Percentiles rank a stretch among this genome's conserved stretches.
Conservation (phyloP, 495 filamentous ascomycete species). For the Hamigera avellanea region DNA sequence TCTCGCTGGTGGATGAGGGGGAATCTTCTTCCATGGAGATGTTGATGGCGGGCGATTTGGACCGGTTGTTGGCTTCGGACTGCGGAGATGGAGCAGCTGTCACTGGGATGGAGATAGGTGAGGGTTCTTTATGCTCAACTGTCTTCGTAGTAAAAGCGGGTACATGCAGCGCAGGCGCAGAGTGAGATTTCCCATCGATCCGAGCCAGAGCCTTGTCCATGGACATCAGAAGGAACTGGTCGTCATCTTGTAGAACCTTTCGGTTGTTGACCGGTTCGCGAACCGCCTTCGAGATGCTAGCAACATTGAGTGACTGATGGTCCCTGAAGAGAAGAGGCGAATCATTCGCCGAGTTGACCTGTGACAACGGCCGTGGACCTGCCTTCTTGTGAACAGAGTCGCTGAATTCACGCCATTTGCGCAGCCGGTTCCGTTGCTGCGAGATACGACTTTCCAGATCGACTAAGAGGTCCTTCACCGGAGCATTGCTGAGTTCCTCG, state of each 20-base stretch:
- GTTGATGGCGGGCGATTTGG: slow-evolving; percentile 7
- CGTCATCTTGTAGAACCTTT: slow-evolving; percentile 31
- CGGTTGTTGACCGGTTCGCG: slow-evolving; percentile 26
- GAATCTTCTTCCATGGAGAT: slow-evolving; percentile 7
- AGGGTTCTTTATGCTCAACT: too few relatives aligned
- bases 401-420: slow-evolving; percentile 62
- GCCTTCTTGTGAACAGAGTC: slow-evolving; percentile 18
- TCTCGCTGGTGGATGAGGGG: background rate
- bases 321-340: slow-evolving; percentile 20
- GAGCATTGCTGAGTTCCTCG: slow-evolving; percentile 32
- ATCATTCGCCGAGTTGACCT: slow-evolving; percentile 6
- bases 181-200: slow-evolving; percentile 41
- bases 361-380: slow-evolving; percentile 4
- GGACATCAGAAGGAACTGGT: slow-evolving; percentile 39
- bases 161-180: slow-evolving; percentile 12
- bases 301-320: slow-evolving; percentile 28
- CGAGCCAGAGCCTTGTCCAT: slow-evolving; percentile 43
- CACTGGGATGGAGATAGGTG: slow-evolving; percentile 10
- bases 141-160: too few relatives aligned
- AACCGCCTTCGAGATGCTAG: slow-evolving; percentile 29
- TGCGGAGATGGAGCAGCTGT: background rate
- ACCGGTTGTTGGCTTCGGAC: background rate
- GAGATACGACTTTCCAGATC: slow-evolving; percentile 51
- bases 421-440: slow-evolving; percentile 50
- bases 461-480: slow-evolving; percentile 31